phyloP scores from a whole-genome alignment of 2,329 filamentous ascomycete species.

The Exophiala oligosperma region DNA sequence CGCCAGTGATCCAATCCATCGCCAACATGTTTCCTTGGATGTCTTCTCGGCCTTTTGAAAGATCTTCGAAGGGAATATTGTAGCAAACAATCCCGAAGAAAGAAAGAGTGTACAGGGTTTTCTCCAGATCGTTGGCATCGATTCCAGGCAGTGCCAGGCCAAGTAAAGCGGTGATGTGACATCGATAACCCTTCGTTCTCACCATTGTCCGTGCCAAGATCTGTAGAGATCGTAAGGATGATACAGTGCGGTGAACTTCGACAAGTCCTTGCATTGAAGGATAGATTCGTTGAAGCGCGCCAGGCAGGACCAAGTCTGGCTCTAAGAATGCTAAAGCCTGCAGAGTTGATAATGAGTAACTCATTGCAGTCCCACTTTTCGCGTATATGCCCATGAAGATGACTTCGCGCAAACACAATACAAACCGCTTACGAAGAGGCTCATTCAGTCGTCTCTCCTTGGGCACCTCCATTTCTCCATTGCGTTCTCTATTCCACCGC shows the following conservation, averaged over 20 bases:
- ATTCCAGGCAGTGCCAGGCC: slow-evolving; percentile 91
- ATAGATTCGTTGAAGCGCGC: slow-evolving; percentile 92
- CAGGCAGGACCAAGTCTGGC: slow-evolving; percentile 86
- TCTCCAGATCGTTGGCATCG: slow-evolving; percentile 95
- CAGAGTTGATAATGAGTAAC: slow-evolving; percentile 85
- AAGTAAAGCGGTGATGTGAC: slow-evolving; percentile 91
- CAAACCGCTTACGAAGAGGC: slow-evolving; percentile 84
- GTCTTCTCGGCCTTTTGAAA: slow-evolving; percentile 68
- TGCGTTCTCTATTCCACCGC: slow-evolving; percentile 94
- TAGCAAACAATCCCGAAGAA: slow-evolving; percentile 96
- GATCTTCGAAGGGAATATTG: slow-evolving; percentile 86
- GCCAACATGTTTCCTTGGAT: slow-evolving; percentile 75
- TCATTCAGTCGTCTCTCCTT: slow-evolving; percentile 74
- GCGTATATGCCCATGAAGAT: slow-evolving; percentile 98
- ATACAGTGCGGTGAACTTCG: slow-evolving; percentile 94
- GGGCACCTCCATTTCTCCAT: slow-evolving; percentile 85
- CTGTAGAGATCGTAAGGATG: slow-evolving; percentile 86
- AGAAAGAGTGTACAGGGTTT: slow-evolving; percentile 89
- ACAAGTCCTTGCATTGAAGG: slow-evolving; percentile 95
- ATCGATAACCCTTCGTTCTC: slow-evolving; percentile 91
- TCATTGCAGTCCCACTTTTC: slow-evolving; percentile 89
- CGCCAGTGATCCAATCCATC: slow-evolving; percentile 88
- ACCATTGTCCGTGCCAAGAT: slow-evolving; percentile 90
- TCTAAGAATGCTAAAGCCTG: slow-evolving; percentile 89
- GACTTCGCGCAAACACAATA: slow-evolving; percentile 83